Conservation (phyloP, 169 alveolate species). For the Plasmodium gonderi region DNA sequence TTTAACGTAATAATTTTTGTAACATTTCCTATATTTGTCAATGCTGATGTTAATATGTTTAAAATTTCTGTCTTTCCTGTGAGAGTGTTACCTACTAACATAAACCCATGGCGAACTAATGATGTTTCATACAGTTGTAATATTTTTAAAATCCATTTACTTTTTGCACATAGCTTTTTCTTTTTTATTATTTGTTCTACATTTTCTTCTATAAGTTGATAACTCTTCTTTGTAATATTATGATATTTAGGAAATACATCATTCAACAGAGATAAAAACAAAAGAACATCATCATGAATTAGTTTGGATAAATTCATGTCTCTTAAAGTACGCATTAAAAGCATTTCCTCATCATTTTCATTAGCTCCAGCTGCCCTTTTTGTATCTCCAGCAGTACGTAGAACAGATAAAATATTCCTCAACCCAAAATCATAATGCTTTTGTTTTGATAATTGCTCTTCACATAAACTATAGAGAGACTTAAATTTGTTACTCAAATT, state of each 20-base stretch:
- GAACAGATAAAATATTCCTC: conserved; percentile 95
- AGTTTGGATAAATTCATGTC: conserved; percentile 96
- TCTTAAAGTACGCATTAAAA: conserved; percentile 92
- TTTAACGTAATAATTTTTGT: conserved; percentile 93
- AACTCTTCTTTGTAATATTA: conserved; percentile 93
- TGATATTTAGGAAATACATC: conserved; percentile 97
- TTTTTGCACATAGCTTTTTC: conserved; percentile 77
- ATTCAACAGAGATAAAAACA: conserved; percentile 93
- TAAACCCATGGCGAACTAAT: conserved; percentile 97
- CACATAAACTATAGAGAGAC: conserved; percentile 95
- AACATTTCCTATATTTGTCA: conserved; percentile 85
- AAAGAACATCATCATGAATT: conserved; percentile 96
- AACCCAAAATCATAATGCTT: conserved; percentile 99
- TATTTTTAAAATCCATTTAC: conserved; percentile 62
- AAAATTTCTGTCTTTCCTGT: conserved; percentile 97
- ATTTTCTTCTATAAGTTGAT: conserved; percentile 92
- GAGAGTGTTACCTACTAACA: conserved; percentile 97
- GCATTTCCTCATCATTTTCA: conserved; percentile 85
- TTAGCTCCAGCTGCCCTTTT: conserved; percentile 94
- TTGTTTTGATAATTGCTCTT: conserved; percentile 93
- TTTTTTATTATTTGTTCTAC: conserved; percentile 86
- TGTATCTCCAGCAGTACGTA: conserved; percentile 94
- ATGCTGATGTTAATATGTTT: conserved; percentile 92
- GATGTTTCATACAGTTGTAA: conserved; percentile 90
- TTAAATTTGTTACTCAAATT: conserved; percentile 94